phyloP scores from a whole-genome alignment of 108 stramenopile species.

The Cyclotella cryptica region DNA sequence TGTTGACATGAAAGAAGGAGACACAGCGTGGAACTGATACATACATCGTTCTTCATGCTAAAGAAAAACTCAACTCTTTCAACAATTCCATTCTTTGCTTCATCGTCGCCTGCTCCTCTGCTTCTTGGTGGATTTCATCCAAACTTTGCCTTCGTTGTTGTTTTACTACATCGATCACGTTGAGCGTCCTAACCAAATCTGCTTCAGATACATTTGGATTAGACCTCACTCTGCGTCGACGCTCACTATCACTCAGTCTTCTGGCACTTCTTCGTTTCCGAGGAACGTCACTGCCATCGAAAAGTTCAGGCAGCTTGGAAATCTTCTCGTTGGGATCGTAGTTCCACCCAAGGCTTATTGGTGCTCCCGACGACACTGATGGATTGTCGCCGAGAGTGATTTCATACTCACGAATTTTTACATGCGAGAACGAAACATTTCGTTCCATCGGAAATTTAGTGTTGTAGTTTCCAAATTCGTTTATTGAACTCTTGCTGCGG shows the following conservation, averaged over 20 bases:
- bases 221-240: not conserved
- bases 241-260: constrained; percentile 15
- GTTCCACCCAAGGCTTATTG: constrained; percentile 59
- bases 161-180: not conserved
- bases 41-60: too few relatives aligned
- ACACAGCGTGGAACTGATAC: too few relatives aligned
- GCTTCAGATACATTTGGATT: constrained; percentile 16
- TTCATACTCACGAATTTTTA: constrained; percentile 54
- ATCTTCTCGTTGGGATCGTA: constrained; percentile 29
- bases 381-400: constrained; percentile 66
- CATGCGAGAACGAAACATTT: constrained; percentile 38
- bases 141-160: constrained; percentile 17
- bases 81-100: not conserved
- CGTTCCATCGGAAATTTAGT: constrained; percentile 11
- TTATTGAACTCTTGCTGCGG: not conserved
- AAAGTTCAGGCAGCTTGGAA: not conserved
- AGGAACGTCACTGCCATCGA: not conserved
- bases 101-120: not conserved
- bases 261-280: not conserved
- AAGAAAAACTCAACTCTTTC: constrained; percentile 10
- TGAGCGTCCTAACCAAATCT: constrained; percentile 6
- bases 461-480: not conserved
- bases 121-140: constrained; percentile 8
- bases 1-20: too few relatives aligned
- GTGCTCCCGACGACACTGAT: constrained; percentile 47